A percentile compares a stretch with the other conserved stretches of the same genome.
Conservation (phyloP, 1,284 basidiomycete genomes). For the Wallemia hederae region DNA sequence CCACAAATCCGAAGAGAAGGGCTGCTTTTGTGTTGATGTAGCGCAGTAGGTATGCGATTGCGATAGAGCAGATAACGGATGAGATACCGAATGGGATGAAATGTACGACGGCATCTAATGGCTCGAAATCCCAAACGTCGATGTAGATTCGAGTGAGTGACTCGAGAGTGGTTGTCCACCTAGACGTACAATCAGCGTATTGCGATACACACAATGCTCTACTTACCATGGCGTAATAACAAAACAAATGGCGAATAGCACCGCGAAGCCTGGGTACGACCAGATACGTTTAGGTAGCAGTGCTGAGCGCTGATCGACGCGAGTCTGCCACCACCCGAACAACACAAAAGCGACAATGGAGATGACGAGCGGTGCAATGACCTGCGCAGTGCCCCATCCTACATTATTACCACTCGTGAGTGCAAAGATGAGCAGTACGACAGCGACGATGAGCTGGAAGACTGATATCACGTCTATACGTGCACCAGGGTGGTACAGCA, state of each 20-base stretch:
- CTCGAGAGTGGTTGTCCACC: background rate
- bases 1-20: background rate
- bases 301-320: constrained; percentile 7
- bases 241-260: background rate
- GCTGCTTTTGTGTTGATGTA: background rate
- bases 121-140: background rate
- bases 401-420: constrained; percentile 21
- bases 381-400: constrained; percentile 20
- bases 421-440: constrained; percentile 21
- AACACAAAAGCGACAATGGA: constrained; percentile 15
- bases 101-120: background rate
- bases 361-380: constrained; percentile 21
- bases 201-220: no score
- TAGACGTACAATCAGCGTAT: no score
- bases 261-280: background rate
- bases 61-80: background rate
- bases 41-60: background rate
- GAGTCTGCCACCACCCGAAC: constrained; percentile 21
- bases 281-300: background rate
- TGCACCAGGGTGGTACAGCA: background rate
- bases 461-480: background rate
- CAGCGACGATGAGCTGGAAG: constrained; percentile 10
- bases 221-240: background rate
- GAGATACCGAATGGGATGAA: background rate
- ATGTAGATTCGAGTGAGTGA: background rate